Evolutionary conservation across 2,329 filamentous ascomycete genomes (phyloP).

Genomic region (Tolypocladium ovalisporum): DNA sequence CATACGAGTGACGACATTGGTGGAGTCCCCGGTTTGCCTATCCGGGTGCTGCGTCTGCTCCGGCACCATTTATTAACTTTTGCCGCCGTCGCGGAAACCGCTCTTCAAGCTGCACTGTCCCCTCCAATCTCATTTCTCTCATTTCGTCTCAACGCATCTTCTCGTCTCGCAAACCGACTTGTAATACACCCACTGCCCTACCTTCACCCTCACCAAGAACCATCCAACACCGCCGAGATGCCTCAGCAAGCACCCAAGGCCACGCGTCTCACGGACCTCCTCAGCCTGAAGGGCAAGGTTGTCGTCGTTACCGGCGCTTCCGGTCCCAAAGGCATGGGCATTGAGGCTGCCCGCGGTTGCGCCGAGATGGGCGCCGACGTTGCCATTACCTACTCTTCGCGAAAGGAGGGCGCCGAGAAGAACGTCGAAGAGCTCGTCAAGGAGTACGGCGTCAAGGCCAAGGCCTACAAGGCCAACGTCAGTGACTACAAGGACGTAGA

Average conservation of each 20-base stretch:
- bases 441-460: slow-evolving; percentile 57
- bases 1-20: slow-evolving; percentile 1
- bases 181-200: background rate
- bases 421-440: slow-evolving; percentile 54
- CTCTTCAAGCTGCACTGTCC: background rate
- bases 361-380: slow-evolving; percentile 63
- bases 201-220: background rate
- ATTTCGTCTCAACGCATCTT: too few species aligned
- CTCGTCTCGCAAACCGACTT: background rate
- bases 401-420: slow-evolving; percentile 55
- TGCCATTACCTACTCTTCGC: slow-evolving; percentile 61
- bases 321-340: slow-evolving; percentile 59
- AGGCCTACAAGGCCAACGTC: slow-evolving; percentile 50
- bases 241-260: slow-evolving; percentile 46
- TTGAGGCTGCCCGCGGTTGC: slow-evolving; percentile 56
- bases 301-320: slow-evolving; percentile 61
- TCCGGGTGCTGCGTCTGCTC: background rate
- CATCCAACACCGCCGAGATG: slow-evolving; percentile 23
- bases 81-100: background rate
- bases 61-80: background rate
- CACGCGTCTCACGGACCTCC: slow-evolving; percentile 50
- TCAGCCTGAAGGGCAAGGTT: slow-evolving; percentile 64
- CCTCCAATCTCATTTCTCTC: background rate
- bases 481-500: slow-evolving; percentile 40
- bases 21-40: background rate